Evolutionary conservation across 2,329 filamentous ascomycete species (phyloP).

Genomic region (Pseudocercospora fijiensis): DNA sequence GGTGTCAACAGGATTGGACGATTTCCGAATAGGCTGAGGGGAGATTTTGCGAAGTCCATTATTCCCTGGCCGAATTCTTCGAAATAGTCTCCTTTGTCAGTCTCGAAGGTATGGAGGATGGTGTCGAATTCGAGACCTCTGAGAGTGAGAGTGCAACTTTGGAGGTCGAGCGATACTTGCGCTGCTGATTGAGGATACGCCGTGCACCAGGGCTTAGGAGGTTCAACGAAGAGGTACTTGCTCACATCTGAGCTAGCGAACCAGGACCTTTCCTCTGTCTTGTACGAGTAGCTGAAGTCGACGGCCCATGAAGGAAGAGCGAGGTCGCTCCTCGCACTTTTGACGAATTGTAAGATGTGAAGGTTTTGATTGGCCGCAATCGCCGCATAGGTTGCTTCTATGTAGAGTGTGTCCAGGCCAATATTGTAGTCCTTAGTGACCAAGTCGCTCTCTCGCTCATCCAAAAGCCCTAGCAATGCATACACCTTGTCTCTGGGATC

Average conservation of each 20-base stretch:
- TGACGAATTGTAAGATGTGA: not conserved
- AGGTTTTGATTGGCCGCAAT: not conserved
- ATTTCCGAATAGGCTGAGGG: not conserved
- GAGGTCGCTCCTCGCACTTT: not conserved
- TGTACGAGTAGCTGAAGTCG: not conserved
- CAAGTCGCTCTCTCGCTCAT: not conserved
- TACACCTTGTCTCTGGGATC: slow-evolving; percentile 16
- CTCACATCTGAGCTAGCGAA: not conserved
- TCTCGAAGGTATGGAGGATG: not conserved
- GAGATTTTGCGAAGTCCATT: not conserved
- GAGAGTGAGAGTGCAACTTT: not conserved
- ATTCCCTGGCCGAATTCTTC: not conserved
- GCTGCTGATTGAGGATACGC: not conserved
- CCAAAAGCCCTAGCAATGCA: slow-evolving; percentile 10
- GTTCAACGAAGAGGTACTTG: not conserved
- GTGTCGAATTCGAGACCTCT: not conserved
- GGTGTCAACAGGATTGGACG: not conserved
- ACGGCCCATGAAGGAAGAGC: not conserved
- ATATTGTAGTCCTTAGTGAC: not conserved
- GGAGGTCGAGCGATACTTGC: not conserved
- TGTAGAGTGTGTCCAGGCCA: not conserved
- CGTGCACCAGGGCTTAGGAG: not conserved
- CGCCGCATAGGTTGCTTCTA: not conserved
- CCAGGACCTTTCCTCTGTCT: not conserved
- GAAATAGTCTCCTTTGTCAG: not conserved